A percentile compares a stretch with the other conserved stretches of the same genome.
phyloP scores from a whole-genome alignment of 495 filamentous ascomycete species.

The Neurospora cerealis region DNA sequence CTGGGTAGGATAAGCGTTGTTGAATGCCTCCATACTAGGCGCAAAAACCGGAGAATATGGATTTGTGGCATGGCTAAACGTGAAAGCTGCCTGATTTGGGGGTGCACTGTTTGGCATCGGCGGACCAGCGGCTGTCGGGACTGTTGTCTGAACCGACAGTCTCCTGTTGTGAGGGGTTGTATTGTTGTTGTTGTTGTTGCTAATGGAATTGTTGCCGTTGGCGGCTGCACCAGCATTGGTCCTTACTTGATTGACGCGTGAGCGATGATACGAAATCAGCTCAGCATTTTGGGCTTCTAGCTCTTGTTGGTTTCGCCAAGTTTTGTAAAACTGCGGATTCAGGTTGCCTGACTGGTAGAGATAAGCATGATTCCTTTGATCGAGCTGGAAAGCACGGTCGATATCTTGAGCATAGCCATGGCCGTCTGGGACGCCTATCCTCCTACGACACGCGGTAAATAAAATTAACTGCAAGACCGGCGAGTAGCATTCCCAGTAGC shows the following conservation, averaged over 20 bases:
- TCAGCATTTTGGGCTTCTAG: neutral
- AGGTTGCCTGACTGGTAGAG: neutral
- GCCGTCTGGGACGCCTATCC: constrained; percentile 23
- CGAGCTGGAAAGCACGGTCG: constrained; percentile 27
- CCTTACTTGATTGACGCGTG: neutral
- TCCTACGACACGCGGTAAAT: constrained; percentile 44
- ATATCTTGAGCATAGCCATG: constrained; percentile 6
- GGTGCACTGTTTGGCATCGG: neutral
- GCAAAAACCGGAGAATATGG: neutral
- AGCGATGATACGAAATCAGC: neutral
- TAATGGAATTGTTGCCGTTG: neutral
- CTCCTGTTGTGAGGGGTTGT: neutral
- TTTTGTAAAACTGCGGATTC: neutral
- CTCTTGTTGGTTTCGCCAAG: neutral
- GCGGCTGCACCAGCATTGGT: neutral
- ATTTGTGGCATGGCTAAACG: neutral
- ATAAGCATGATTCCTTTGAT: constrained; percentile 16
- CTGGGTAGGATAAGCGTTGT: neutral
- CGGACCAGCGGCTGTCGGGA: neutral
- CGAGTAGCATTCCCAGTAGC: constrained; percentile 41
- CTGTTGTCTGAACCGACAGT: neutral
- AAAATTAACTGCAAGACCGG: constrained; percentile 47
- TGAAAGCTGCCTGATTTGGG: neutral
- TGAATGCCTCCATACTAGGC: neutral
- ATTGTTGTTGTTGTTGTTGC: neutral